These are phyloP conservation scores for Chaetomium strumarium DNA, from an alignment of 2,329 filamentous ascomycete species.

Conservation along the genomic window DNA sequence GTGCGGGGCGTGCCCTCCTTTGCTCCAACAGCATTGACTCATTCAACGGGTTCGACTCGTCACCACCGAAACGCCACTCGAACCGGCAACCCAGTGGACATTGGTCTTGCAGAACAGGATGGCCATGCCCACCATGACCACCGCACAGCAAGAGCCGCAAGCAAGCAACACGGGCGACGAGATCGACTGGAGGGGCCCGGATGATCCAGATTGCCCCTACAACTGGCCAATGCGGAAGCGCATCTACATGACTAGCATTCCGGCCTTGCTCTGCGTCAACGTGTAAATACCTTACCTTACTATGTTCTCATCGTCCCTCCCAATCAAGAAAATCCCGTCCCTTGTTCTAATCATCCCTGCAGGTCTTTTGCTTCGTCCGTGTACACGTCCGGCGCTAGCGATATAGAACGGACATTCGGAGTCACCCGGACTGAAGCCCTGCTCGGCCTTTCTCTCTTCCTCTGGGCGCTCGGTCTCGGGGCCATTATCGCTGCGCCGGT, in stretches of 20 bases:
- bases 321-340: not conserved
- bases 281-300: no score
- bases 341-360: not conserved
- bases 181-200: slow-evolving; percentile 5
- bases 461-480: slow-evolving; percentile 11
- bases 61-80: no score
- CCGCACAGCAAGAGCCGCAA: not conserved
- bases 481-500: slow-evolving; percentile 14
- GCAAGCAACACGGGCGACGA: not conserved
- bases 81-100: no score
- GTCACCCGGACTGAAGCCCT: slow-evolving; percentile 8
- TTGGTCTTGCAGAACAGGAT: no score
- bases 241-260: slow-evolving; percentile 13
- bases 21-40: no score
- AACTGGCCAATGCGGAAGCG: slow-evolving; percentile 12
- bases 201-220: slow-evolving; percentile 13
- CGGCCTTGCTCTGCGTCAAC: slow-evolving; percentile 9
- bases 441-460: slow-evolving; percentile 14
- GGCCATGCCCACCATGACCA: not conserved
- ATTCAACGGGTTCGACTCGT: no score
- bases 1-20: no score
- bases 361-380: slow-evolving; percentile 14
- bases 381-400: slow-evolving; percentile 8
- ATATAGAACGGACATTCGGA: slow-evolving; percentile 3
- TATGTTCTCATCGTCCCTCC: no score